Evolutionary conservation across 805 yeast species (phyloP), one percentile per base, ranked within the genome.

Genomic region (Groenewaldozyma salmanticensis): DNA sequence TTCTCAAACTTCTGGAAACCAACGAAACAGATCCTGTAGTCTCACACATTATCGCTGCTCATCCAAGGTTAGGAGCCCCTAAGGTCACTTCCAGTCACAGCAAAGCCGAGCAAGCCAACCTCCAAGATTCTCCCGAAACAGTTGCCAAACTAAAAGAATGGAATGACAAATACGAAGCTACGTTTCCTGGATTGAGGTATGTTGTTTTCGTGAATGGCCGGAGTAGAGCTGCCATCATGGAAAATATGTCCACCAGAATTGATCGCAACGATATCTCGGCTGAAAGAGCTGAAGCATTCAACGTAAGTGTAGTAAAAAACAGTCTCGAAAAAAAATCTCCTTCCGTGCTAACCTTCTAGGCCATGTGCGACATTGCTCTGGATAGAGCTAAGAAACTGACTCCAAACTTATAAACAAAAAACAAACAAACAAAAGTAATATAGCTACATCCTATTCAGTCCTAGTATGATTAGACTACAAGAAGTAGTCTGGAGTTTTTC

Each of bases 401-500:
- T 9, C 20, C 27, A 4, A n/a, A 13, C 15, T 37, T 20, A 27
- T 33, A 19, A 16, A 9, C 4, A 16, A 20, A 13, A 27, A n/a
- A 3, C 4, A n/a, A 27, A 27, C 31, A 27, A n/a, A 16, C 31
- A 27, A n/a, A n/a, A n/a, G n/a, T 27, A 27, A n/a, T 27, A 3
- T 27, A 27, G 16, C 31, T n/a, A n/a, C n/a, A n/a, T n/a, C n/a
- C n/a, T n/a, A n/a, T n/a, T n/a, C n/a, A n/a, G n/a, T n/a, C n/a
- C 17, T 15, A 15, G 17, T 31, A 31, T 31, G n/a, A 13, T 31
- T 6, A 6, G 17, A 20, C 36, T 46, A 52, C 65, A 87, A 74
- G 74, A 90, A 90, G 64, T 90, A 90, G 65, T 90, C 97, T 11
- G 98, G 97, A 6, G 96, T 88, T 62, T 90, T 87, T 64, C 97